These are phyloP conservation scores for Begonia peltatifolia DNA, from an alignment of 306 rosid genomes.

Conservation along the genomic window DNA sequence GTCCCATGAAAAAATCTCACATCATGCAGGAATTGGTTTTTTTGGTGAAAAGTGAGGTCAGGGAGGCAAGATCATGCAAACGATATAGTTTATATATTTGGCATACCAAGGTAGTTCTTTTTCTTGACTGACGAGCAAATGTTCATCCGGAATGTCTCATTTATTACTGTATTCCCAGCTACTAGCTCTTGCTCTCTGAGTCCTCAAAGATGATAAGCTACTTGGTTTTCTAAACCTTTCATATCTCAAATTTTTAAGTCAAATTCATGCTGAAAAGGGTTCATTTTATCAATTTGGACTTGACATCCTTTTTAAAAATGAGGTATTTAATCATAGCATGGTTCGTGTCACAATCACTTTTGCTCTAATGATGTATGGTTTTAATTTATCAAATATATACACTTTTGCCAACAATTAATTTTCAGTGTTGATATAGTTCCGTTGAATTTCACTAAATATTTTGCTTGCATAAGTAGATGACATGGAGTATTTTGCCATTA, in stretches of 20 bases:
- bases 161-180: too few relatives aligned
- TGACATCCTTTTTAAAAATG: not conserved
- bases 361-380: not conserved
- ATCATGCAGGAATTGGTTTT: too few relatives aligned
- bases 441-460: not conserved
- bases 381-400: not conserved
- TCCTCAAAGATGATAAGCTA: not conserved
- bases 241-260: not conserved
- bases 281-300: not conserved
- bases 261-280: not conserved
- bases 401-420: not conserved
- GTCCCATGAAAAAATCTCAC: too few relatives aligned
- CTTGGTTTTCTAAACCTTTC: not conserved
- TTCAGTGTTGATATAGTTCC: not conserved
- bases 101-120: too few relatives aligned
- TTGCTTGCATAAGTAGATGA: not conserved
- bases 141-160: too few relatives aligned
- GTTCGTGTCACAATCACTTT: not conserved
- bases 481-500: not conserved
- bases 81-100: too few relatives aligned
- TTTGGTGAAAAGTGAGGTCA: too few relatives aligned
- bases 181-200: too few relatives aligned
- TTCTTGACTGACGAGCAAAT: too few relatives aligned
- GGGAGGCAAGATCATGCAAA: too few relatives aligned
- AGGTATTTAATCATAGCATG: conserved; percentile 1